Percentiles rank a stretch among this genome's conserved stretches.
These are phyloP conservation scores for Pichia kluyveri DNA, from an alignment of 805 yeast species.

Conservation along the genomic window DNA sequence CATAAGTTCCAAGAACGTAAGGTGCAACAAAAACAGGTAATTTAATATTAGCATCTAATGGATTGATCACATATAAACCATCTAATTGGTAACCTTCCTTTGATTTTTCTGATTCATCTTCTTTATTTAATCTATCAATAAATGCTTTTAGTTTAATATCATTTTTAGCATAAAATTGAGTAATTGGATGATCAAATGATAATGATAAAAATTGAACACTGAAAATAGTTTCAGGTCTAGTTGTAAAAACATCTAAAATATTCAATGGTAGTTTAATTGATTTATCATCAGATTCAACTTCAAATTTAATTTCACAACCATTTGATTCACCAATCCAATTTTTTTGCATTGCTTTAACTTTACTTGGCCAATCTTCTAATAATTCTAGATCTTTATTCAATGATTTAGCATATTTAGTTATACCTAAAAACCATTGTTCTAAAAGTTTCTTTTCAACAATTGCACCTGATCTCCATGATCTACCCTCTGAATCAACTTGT, in stretches of 20 bases:
- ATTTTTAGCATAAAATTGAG: slow-evolving; percentile 26
- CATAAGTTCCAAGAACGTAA: slow-evolving; percentile 76
- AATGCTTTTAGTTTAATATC: slow-evolving; percentile 39
- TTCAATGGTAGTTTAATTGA: slow-evolving; percentile 10
- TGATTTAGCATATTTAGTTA: slow-evolving; percentile 69
- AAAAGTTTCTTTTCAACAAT: slow-evolving; percentile 72
- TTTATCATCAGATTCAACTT: slow-evolving; percentile 8
- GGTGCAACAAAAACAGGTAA: slow-evolving; percentile 87
- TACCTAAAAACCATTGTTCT: slow-evolving; percentile 91
- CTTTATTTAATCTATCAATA: slow-evolving; percentile 30
- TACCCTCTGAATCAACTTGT: slow-evolving; percentile 86
- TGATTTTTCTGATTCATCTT: slow-evolving; percentile 32
- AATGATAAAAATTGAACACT: slow-evolving; percentile 80
- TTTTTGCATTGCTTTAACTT: slow-evolving; percentile 82
- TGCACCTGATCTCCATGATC: slow-evolving; percentile 97
- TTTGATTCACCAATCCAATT: slow-evolving; percentile 90
- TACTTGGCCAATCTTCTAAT: slow-evolving; percentile 75
- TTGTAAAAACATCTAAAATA: slow-evolving; percentile 57
- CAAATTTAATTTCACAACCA: slow-evolving; percentile 65
- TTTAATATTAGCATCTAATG: slow-evolving; percentile 37
- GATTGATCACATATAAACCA: slow-evolving; percentile 42
- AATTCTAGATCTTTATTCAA: slow-evolving; percentile 54
- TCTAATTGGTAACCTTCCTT: slow-evolving; percentile 52
- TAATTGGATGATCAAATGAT: slow-evolving; percentile 62
- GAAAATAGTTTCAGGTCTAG: slow-evolving; percentile 82